These are phyloP conservation scores for Coleophoma crateriformis DNA, from an alignment of 2,329 filamentous ascomycete genomes.

Conservation along the genomic window DNA sequence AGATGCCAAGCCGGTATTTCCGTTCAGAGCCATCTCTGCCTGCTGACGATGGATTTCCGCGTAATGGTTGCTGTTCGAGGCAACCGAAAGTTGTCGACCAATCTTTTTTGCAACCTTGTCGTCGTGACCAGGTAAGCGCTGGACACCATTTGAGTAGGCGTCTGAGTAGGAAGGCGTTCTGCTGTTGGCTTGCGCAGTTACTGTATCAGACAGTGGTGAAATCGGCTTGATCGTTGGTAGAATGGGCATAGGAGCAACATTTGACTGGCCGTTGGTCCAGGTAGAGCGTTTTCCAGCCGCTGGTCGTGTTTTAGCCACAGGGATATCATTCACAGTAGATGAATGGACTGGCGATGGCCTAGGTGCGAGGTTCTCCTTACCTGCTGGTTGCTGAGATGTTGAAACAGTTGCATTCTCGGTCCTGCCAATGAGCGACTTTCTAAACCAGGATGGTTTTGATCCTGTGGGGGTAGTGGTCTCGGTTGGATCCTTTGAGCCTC, in stretches of 20 bases:
- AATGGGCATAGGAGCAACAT: conserved; percentile 88
- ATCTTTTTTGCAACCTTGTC: conserved; percentile 82
- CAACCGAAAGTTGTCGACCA: conserved; percentile 86
- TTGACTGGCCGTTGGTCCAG: conserved; percentile 80
- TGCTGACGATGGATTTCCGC: conserved; percentile 85
- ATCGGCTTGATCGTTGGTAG: conserved; percentile 91
- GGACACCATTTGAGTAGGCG: conserved; percentile 32
- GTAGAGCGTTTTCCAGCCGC: conserved; percentile 78
- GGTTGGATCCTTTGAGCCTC: conserved; percentile 58
- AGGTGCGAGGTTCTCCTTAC: conserved; percentile 41
- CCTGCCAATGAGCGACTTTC: conserved; percentile 84
- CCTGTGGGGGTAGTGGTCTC: conserved; percentile 52
- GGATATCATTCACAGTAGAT: conserved; percentile 31
- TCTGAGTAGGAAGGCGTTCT: conserved; percentile 51
- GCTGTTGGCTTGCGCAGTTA: conserved; percentile 80
- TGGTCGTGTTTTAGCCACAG: conserved; percentile 35
- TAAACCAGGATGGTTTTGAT: conserved; percentile 93
- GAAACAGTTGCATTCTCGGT: conserved; percentile 64
- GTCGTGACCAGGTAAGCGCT: conserved; percentile 37
- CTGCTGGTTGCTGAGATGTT: conserved; percentile 36
- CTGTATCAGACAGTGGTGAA: conserved; percentile 90
- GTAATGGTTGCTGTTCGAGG: conserved; percentile 90
- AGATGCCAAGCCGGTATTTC: conserved; percentile 68
- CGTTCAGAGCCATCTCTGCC: conserved; percentile 84
- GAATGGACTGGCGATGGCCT: conserved; percentile 39